phyloP scores from a whole-genome alignment of 2,329 filamentous ascomycete species.

The Myriosclerotinia scirpicola region DNA sequence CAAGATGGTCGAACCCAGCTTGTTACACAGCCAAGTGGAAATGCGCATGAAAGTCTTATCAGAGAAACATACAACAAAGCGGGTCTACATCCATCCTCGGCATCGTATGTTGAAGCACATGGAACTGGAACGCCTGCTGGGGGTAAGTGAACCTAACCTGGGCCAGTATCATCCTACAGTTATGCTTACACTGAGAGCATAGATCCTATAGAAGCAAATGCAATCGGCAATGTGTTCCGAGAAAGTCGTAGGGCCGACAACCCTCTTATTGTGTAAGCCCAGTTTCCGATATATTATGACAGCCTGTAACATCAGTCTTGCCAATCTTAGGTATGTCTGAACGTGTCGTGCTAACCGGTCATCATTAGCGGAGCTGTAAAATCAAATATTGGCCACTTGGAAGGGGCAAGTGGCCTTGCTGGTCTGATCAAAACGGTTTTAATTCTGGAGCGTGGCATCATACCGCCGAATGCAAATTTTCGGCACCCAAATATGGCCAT shows the following conservation, averaged over 20 bases:
- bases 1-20: conserved; percentile 54
- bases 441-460: conserved; percentile 38
- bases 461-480: conserved; percentile 27
- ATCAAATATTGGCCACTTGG: conserved; percentile 33
- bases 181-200: not conserved
- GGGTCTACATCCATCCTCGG: conserved; percentile 9
- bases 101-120: conserved; percentile 15
- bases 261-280: not conserved
- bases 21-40: conserved; percentile 53
- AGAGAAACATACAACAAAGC: conserved; percentile 24
- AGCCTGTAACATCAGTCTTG: not conserved
- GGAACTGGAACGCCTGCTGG: conserved; percentile 13
- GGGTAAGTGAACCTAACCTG: not conserved
- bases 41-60: conserved; percentile 42
- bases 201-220: conserved; percentile 9
- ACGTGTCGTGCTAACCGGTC: not conserved
- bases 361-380: conserved; percentile 19
- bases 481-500: not conserved
- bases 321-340: not conserved
- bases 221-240: not conserved
- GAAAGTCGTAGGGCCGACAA: not conserved
- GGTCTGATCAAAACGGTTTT: conserved; percentile 29
- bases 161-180: not conserved
- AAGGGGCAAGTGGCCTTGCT: conserved; percentile 30
- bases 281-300: not conserved